These are phyloP conservation scores for Kwoniella pini DNA, from an alignment of 768 basidiomycete species.

Conservation along the genomic window DNA sequence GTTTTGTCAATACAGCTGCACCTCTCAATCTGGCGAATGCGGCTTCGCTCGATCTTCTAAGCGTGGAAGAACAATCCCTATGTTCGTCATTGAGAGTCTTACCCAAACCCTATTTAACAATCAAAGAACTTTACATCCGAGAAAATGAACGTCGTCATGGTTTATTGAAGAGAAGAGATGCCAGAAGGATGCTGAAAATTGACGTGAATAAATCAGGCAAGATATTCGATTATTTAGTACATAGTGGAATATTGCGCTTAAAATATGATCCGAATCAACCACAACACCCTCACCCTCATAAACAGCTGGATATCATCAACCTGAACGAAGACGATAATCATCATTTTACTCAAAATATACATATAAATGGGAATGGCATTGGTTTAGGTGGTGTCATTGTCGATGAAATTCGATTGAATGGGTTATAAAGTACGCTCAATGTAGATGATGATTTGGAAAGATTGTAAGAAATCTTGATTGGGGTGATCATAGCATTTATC, in stretches of 20 bases:
- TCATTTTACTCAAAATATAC: not conserved
- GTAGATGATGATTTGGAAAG: too few species aligned
- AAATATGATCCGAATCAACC: slow-evolving; percentile 38
- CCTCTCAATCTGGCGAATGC: slow-evolving; percentile 90
- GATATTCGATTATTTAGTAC: slow-evolving; percentile 90
- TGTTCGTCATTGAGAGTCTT: slow-evolving; percentile 88
- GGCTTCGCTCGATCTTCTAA: slow-evolving; percentile 84
- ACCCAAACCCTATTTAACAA: slow-evolving; percentile 90
- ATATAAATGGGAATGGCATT: not conserved
- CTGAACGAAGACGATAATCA: slow-evolving; percentile 24
- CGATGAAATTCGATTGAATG: slow-evolving; percentile 21
- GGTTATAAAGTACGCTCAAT: not conserved
- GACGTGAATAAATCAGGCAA: slow-evolving; percentile 89
- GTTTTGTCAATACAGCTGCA: slow-evolving; percentile 21
- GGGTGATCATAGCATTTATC: too few species aligned
- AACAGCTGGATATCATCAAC: too few species aligned
- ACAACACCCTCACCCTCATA: not conserved
- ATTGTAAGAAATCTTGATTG: too few species aligned
- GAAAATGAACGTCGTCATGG: slow-evolving; percentile 90
- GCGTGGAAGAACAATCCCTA: slow-evolving; percentile 79
- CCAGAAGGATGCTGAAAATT: slow-evolving; percentile 83
- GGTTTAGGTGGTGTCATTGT: slow-evolving; percentile 1
- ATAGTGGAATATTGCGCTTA: slow-evolving; percentile 62
- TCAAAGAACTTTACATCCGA: slow-evolving; percentile 91
- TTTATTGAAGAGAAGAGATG: slow-evolving; percentile 81